A percentile compares a stretch with the other conserved stretches of the same genome.
phyloP scores from a whole-genome alignment of 352 stramenopile species.

The Pythium volutum region DNA sequence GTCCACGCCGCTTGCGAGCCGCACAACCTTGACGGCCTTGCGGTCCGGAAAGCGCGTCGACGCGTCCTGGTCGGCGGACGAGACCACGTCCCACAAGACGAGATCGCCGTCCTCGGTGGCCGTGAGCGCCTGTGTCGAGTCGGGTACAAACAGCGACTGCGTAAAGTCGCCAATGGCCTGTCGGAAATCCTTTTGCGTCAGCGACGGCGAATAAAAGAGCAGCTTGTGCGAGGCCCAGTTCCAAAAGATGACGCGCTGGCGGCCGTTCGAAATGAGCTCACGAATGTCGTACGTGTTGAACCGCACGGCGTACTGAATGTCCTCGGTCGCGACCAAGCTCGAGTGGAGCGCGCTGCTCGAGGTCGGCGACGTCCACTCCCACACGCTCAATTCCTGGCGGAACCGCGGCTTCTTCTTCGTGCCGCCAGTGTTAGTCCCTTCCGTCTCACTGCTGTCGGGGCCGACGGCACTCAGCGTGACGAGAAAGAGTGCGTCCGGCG shows the following conservation, averaged over 20 bases:
- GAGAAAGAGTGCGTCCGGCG: conserved; percentile 85
- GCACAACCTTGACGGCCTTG: conserved; percentile 82
- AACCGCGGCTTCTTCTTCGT: conserved; percentile 33
- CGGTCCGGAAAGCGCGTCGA: conserved; percentile 52
- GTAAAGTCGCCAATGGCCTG: conserved; percentile 83
- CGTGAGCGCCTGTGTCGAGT: conserved; percentile 81
- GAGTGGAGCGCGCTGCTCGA: conserved; percentile 42
- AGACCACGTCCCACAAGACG: conserved; percentile 83
- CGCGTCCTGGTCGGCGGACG: conserved; percentile 25
- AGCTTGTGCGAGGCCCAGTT: conserved; percentile 80
- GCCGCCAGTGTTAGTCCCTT: background rate
- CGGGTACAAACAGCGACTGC: conserved; percentile 84
- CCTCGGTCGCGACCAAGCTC: conserved; percentile 68
- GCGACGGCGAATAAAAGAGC: conserved; percentile 80
- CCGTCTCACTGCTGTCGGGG: background rate
- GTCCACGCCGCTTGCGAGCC: conserved; percentile 48
- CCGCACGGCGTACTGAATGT: conserved; percentile 72
- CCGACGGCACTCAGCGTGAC: conserved; percentile 73
- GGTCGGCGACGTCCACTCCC: conserved; percentile 77
- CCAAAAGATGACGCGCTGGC: conserved; percentile 88
- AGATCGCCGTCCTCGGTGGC: conserved; percentile 85
- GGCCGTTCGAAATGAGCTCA: conserved; percentile 88
- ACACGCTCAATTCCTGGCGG: conserved; percentile 82
- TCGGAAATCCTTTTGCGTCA: conserved; percentile 80
- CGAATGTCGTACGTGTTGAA: conserved; percentile 90